Conservation (phyloP, 106 monocot genomes). For the Phalaenopsis aphrodite region DNA sequence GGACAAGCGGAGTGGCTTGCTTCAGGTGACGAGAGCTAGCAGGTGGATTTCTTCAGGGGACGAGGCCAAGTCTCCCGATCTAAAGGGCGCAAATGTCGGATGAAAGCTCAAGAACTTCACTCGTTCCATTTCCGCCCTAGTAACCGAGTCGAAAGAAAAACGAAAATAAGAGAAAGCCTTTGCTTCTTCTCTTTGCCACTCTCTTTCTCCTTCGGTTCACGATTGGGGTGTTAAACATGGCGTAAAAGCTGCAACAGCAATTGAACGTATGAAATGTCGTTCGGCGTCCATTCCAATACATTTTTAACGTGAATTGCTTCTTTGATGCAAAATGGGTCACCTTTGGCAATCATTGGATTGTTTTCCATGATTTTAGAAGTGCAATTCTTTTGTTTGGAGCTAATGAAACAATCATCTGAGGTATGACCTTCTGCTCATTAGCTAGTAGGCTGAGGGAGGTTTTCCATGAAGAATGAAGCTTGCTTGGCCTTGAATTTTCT, state of each 20-base stretch:
- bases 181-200: not conserved
- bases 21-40: too few species aligned
- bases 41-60: too few species aligned
- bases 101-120: too few species aligned
- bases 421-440: not conserved
- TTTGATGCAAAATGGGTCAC: not conserved
- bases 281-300: not conserved
- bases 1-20: too few species aligned
- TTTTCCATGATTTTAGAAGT: not conserved
- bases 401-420: not conserved
- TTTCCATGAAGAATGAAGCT: not conserved
- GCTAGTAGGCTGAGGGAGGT: not conserved
- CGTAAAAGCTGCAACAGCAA: constrained; percentile 48
- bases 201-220: not conserved
- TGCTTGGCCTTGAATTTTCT: not conserved
- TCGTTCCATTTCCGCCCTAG: not conserved
- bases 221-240: constrained; percentile 11
- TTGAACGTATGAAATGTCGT: not conserved
- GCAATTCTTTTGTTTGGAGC: not conserved
- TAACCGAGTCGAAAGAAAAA: not conserved
- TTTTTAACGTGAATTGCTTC: not conserved
- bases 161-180: not conserved
- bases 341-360: not conserved
- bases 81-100: not conserved
- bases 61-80: not conserved